These are phyloP conservation scores for Aspergillus nomiae DNA, from an alignment of 2,329 filamentous ascomycete genomes.

Conservation along the genomic window DNA sequence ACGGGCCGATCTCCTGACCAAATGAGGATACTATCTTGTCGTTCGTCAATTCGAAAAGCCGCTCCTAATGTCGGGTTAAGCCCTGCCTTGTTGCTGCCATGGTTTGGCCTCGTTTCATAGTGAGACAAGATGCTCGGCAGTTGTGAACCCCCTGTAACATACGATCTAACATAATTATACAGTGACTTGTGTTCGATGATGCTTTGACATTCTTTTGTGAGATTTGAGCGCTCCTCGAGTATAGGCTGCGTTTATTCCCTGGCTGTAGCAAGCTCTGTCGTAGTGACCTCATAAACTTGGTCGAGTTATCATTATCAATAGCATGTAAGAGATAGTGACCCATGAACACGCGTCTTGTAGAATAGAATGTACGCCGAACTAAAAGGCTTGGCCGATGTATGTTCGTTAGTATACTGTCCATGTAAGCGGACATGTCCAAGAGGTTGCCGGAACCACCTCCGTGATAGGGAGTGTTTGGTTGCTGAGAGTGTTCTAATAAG, in stretches of 20 bases:
- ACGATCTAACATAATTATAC: not conserved
- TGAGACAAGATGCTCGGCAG: not conserved
- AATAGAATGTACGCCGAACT: not conserved
- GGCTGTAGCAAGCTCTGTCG: too few species aligned
- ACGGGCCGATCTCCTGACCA: not conserved
- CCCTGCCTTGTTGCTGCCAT: not conserved
- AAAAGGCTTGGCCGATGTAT: not conserved
- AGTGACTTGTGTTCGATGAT: too few species aligned
- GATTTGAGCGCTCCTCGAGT: too few species aligned
- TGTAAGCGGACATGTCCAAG: too few species aligned
- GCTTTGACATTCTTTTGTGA: too few species aligned
- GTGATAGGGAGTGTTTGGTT: not conserved
- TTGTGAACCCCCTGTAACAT: not conserved
- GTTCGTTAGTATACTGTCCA: not conserved
- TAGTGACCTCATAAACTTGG: not conserved
- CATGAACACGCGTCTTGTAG: not conserved
- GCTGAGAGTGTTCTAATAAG: not conserved
- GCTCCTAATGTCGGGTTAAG: not conserved
- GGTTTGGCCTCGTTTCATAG: not conserved
- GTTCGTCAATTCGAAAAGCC: not conserved
- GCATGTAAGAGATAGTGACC: not conserved
- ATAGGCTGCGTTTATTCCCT: not conserved
- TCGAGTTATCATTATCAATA: not conserved
- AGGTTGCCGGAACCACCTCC: not conserved
- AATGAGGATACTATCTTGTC: not conserved